Evolutionary conservation across 139 green algal genomes (phyloP).

Genomic region (Micractinium sp.): DNA sequence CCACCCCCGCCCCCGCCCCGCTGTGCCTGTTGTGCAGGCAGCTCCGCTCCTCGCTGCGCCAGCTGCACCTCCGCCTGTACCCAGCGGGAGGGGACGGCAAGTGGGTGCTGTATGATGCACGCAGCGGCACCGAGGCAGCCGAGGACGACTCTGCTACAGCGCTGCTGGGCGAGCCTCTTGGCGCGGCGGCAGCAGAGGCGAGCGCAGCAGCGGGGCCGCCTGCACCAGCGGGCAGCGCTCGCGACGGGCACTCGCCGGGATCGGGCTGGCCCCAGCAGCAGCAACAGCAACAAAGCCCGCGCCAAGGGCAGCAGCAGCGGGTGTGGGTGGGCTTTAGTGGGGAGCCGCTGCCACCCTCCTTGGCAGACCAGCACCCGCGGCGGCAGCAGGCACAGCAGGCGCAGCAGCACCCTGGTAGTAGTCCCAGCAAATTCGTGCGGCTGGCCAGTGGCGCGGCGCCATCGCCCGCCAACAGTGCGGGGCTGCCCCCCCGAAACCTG

Average conservation of each 20-base stretch:
- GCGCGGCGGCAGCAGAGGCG: not conserved
- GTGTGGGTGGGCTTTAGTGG: conserved; percentile 16
- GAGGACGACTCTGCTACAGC: conserved; percentile 14
- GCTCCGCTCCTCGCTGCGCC: conserved; percentile 9
- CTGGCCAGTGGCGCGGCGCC: not conserved
- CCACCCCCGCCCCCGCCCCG: too few species aligned
- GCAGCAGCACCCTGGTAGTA: not conserved
- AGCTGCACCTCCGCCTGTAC: conserved; percentile 13
- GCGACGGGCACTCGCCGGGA: not conserved
- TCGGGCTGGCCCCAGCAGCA: not conserved
- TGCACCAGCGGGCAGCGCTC: not conserved
- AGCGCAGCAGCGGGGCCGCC: not conserved
- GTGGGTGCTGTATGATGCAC: conserved; percentile 21
- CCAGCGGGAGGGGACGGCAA: not conserved
- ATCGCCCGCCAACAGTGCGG: not conserved
- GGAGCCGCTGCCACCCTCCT: not conserved
- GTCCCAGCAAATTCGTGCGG: not conserved
- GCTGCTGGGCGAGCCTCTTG: conserved; percentile 3
- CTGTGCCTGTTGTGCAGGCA: not conserved
- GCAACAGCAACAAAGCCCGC: conserved; percentile 1
- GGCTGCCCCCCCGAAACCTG: not conserved
- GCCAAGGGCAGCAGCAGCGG: conserved; percentile 4
- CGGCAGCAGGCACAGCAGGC: not conserved
- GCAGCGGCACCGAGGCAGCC: not conserved
- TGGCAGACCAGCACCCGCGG: not conserved